phyloP scores from a whole-genome alignment of 148 eudicot species.

The Chenopodium quinoa region DNA sequence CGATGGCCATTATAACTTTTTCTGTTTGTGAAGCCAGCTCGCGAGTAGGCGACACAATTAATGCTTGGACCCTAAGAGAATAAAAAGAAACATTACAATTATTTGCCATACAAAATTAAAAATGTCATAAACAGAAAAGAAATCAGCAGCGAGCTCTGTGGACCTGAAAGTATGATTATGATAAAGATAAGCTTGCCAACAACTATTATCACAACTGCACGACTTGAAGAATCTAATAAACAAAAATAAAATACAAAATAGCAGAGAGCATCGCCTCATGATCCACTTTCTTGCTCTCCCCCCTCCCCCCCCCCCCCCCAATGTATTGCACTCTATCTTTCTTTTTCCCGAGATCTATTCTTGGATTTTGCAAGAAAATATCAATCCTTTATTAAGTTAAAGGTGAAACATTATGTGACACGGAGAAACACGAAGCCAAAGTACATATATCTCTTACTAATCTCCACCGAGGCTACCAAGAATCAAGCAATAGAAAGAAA shows the following conservation, averaged over 20 bases:
- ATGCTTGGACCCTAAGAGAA: slow-evolving; percentile 72
- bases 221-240: neutral
- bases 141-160: neutral
- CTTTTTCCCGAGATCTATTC: neutral
- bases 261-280: neutral
- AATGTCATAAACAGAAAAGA: neutral
- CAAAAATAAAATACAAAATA: neutral
- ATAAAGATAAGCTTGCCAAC: neutral
- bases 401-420: neutral
- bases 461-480: neutral
- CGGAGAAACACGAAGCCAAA: neutral
- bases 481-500: neutral
- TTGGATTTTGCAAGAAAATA: neutral
- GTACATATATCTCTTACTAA: neutral
- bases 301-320: neutral
- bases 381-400: neutral
- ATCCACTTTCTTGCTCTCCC: neutral
- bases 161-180: neutral
- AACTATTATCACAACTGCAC: neutral
- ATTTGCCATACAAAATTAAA: neutral
- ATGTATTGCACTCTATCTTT: neutral
- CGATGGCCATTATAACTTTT: slow-evolving; percentile 72
- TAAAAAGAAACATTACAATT: neutral
- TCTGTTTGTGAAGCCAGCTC: slow-evolving; percentile 93
- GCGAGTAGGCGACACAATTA: slow-evolving; percentile 89